Percentiles rank a stretch among this genome's conserved stretches.
These are phyloP conservation scores for Fusarium nisikadoi DNA, from an alignment of 2,329 filamentous ascomycete species.

Conservation along the genomic window DNA sequence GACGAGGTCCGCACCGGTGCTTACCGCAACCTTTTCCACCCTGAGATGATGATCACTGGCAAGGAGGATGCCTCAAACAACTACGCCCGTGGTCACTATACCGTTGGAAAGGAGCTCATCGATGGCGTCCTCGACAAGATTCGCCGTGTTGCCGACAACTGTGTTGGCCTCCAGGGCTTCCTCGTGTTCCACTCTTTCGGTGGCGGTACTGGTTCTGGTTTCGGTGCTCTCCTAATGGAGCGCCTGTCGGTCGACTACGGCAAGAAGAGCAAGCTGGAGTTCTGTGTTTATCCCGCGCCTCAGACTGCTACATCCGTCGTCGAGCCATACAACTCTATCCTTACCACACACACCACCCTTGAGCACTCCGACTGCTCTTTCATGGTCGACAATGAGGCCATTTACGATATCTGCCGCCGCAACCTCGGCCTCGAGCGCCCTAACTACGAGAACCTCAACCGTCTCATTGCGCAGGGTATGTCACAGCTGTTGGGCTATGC, in stretches of 20 bases:
- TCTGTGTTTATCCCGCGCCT: constrained; percentile 98
- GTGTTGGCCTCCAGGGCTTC: constrained; percentile 97
- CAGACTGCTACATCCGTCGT: constrained; percentile 98
- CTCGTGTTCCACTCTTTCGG: constrained; percentile 99
- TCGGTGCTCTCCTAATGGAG: constrained; percentile 98
- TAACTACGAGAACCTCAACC: constrained; percentile 99
- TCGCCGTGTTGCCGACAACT: constrained; percentile 96
- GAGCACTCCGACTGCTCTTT: constrained; percentile 99
- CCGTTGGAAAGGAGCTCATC: constrained; percentile 98
- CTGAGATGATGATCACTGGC: constrained; percentile 99
- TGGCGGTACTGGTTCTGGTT: constrained; percentile 98
- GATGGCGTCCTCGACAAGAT: constrained; percentile 98
- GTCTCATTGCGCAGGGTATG: constrained; percentile 93
- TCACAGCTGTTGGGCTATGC: not conserved
- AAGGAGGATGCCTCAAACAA: constrained; percentile 99
- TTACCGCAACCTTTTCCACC: constrained; percentile 98
- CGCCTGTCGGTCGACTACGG: constrained; percentile 98
- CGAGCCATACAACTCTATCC: constrained; percentile 99
- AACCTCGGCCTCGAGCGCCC: constrained; percentile 97
- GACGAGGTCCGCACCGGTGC: constrained; percentile 98
- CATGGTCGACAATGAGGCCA: constrained; percentile 99
- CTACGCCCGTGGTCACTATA: constrained; percentile 99
- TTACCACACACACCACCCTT: constrained; percentile 98
- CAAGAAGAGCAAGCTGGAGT: constrained; percentile 99
- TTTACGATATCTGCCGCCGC: constrained; percentile 98